Conservation (phyloP, 495 filamentous ascomycete species). For the Neurospora cerealis region DNA sequence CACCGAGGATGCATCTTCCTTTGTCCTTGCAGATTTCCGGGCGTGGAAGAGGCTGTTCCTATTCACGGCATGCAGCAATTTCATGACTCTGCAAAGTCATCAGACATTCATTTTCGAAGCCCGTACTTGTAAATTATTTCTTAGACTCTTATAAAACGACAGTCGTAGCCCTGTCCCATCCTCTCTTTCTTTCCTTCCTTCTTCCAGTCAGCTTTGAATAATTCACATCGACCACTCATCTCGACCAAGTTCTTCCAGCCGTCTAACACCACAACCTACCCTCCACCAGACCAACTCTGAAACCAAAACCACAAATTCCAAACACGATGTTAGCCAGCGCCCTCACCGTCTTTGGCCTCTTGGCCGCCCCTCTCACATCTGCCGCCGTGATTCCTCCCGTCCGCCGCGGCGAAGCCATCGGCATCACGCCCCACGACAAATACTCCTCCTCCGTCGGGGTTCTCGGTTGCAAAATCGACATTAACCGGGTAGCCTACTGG, state of each 20-base stretch:
- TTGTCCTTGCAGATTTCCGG: neutral
- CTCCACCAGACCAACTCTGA: neutral
- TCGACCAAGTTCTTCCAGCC: neutral
- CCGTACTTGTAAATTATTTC: neutral
- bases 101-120: neutral
- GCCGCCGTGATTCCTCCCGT: neutral
- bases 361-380: neutral
- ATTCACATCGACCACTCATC: neutral
- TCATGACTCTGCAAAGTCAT: neutral
- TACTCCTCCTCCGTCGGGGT: conserved; percentile 35
- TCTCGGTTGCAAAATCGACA: conserved; percentile 37
- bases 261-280: neutral
- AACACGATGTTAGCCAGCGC: neutral
- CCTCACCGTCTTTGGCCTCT: neutral
- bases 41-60: neutral
- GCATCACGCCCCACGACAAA: conserved; percentile 32
- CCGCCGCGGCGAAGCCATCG: neutral
- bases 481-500: conserved; percentile 35
- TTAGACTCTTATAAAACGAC: neutral
- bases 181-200: neutral
- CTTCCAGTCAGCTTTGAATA: neutral
- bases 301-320: neutral
- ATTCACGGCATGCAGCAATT: neutral
- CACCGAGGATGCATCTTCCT: neutral
- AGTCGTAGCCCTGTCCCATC: no score